Base-by-base conservation (phyloP, 2,329 filamentous ascomycete species). In the Amauroascus niger region DNA sequence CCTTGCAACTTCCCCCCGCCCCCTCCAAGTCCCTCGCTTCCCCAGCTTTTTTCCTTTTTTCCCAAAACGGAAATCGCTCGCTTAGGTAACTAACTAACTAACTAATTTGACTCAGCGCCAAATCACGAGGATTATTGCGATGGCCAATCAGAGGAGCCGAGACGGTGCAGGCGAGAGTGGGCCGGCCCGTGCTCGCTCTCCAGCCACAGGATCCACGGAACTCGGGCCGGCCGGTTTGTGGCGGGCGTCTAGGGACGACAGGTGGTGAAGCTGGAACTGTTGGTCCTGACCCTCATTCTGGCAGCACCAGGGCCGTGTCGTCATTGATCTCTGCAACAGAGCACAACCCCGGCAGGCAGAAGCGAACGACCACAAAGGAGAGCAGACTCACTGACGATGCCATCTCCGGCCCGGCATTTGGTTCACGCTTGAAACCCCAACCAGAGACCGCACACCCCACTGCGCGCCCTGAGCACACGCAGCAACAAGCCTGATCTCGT, bases 401-500 rank as follows among this genome's bases (percentile, higher is more conserved):
- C n/a, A 22, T 6, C 24, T 14, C 13, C 3, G 35, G 11, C 8
- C 9, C 44, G 13, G 44, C n/a, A 4, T n/a, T 28, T 20, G 26
- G 3, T 47, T 35, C 44, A 20, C 7, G 22, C 30, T 20, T 47
- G 35, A 7, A 33, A 8, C 28, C 16, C 4, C 35, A 33, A 22
- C 33, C 41, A 9, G n/a, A n/a, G n/a, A n/a, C n/a, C n/a, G 16
- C 14, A 13, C 4, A 26, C 5, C 30, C 16, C 11, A 6, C 18
- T 14, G 39, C 46, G 20, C 20, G 43, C 43, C 8, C 48, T 49
- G 11, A 49, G 39, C 32, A 56, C 54, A 2, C 57, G 57, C 37
- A 51, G 40, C 49, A 51, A 44, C 26, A 51, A 43, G 16, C 49
- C 37, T 6, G 26, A 18, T 7, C 16, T 39, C 11, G 9, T 46